Evolutionary conservation across 2,329 filamentous ascomycete genomes (phyloP), one percentile per base, ranked within the genome.

Genomic region (Gremmenia infestans): DNA sequence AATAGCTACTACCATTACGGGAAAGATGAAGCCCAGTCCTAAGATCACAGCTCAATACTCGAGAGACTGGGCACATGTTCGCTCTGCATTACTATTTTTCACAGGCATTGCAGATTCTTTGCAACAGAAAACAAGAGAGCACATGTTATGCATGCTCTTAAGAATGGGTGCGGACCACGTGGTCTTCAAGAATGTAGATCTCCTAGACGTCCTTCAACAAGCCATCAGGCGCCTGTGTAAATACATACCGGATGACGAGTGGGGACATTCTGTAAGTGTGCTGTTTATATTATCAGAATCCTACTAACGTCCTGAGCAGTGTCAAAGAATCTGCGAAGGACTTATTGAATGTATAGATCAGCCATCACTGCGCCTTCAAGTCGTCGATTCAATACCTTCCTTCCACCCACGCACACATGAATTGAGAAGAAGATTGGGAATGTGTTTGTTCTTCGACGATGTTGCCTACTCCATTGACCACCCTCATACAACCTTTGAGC

Each of bases 371-470:
- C 81, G 83, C 53, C 76, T 78, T 53, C 79, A 82, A 46, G 73
- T 85, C 4, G 73, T 91, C 11, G 72, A 77, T 17, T 76, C 78
- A 45, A 76, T 93, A 15, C 82, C 87, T 0, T 72, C 79, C 9
- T 75, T 73, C 5, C 77, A 74, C 3, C 64, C 74, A 15, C 71
- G 73, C 36, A 70, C 81, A 1, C 80, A 86, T 58, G 80, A 86
- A 37, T 73, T 93, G 28, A 80, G 86, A 35, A 79, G 86, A 11
- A 76, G 85, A 36, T 76, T 94, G 7, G 87, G 89, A 3, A 73
- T 86, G 5, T 78, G 80, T 1, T 85, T 83, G 60, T 75, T 89
- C 60, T 81, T 89, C 58, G 68, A 76, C 32, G 75, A 84, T 60
- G 63, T 74, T 0, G 60, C 69, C 0, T 71, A 79, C 1, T 72